These are phyloP conservation scores for Calycina marina DNA, from an alignment of 2,329 filamentous ascomycete genomes.

Conservation along the genomic window DNA sequence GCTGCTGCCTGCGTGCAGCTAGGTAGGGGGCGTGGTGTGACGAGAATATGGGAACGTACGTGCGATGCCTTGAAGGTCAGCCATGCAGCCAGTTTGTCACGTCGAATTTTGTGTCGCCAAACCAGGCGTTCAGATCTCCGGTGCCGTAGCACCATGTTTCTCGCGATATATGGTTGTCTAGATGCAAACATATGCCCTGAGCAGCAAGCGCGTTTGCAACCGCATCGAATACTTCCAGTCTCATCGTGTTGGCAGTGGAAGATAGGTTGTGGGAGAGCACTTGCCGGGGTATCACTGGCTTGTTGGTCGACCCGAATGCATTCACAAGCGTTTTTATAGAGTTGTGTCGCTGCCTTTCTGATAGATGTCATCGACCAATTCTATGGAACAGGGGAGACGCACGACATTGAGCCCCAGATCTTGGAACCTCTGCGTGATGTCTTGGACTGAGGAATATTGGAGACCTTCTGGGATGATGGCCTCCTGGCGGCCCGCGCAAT, in stretches of 20 bases:
- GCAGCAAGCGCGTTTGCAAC: constrained; percentile 41
- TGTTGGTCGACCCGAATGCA: constrained; percentile 37
- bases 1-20: constrained; percentile 8
- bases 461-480: constrained; percentile 52
- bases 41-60: constrained; percentile 24
- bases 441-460: constrained; percentile 41
- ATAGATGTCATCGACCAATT: constrained; percentile 47
- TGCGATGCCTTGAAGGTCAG: constrained; percentile 41
- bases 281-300: constrained; percentile 32
- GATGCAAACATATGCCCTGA: constrained; percentile 41
- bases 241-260: constrained; percentile 38
- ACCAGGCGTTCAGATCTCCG: constrained; percentile 44
- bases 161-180: constrained; percentile 47
- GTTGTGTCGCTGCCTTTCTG: constrained; percentile 33
- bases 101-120: constrained; percentile 44
- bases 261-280: constrained; percentile 41
- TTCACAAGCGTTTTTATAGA: constrained; percentile 30
- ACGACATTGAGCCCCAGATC: constrained; percentile 46
- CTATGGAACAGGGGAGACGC: constrained; percentile 45
- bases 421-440: constrained; percentile 37
- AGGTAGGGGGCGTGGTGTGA: not conserved
- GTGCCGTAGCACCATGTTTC: constrained; percentile 43
- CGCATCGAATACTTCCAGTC: constrained; percentile 44
- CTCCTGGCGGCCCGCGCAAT: constrained; percentile 46
- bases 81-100: constrained; percentile 46